These are phyloP conservation scores for Vitis rupestris DNA, from an alignment of 164 flowering plant genomes.

Conservation along the genomic window DNA sequence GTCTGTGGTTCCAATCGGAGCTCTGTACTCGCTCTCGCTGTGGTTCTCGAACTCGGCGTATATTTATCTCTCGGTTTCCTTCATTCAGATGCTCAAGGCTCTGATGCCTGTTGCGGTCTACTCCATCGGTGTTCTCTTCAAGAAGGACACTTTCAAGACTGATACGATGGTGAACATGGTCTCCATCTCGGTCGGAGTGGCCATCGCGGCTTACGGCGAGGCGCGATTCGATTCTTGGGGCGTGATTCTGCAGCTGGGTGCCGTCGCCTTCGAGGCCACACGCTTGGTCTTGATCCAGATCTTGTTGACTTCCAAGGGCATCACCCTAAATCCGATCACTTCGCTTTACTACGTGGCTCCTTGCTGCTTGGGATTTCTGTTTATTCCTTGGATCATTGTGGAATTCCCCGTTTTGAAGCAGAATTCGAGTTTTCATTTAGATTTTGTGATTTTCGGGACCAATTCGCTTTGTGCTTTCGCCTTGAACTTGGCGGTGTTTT, in stretches of 20 bases:
- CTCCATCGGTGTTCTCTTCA: conserved; percentile 25
- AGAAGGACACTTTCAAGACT: conserved; percentile 22
- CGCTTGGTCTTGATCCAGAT: conserved; percentile 34
- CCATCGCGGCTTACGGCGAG: conserved; percentile 33
- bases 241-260: conserved; percentile 22
- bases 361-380: conserved; percentile 26
- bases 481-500: conserved; percentile 30
- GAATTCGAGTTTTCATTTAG: conserved; percentile 26
- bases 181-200: conserved; percentile 29
- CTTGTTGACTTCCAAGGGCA: conserved; percentile 27
- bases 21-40: conserved; percentile 26
- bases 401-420: conserved; percentile 23
- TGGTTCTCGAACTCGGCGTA: conserved; percentile 36
- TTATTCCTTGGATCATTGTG: conserved; percentile 26
- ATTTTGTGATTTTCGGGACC: conserved; percentile 21
- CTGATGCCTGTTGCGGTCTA: conserved; percentile 36
- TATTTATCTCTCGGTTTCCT: conserved; percentile 31
- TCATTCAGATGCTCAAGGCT: conserved; percentile 37
- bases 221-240: conserved; percentile 27
- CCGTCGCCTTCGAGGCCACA: conserved; percentile 30
- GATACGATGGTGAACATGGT: conserved; percentile 28
- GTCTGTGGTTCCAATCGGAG: conserved; percentile 32
- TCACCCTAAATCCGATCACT: conserved; percentile 28
- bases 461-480: conserved; percentile 34
- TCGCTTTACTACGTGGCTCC: conserved; percentile 36